A percentile compares a stretch with the other conserved stretches of the same genome.
phyloP scores from a whole-genome alignment of 768 basidiomycete species.

The Lentinula aciculospora region DNA sequence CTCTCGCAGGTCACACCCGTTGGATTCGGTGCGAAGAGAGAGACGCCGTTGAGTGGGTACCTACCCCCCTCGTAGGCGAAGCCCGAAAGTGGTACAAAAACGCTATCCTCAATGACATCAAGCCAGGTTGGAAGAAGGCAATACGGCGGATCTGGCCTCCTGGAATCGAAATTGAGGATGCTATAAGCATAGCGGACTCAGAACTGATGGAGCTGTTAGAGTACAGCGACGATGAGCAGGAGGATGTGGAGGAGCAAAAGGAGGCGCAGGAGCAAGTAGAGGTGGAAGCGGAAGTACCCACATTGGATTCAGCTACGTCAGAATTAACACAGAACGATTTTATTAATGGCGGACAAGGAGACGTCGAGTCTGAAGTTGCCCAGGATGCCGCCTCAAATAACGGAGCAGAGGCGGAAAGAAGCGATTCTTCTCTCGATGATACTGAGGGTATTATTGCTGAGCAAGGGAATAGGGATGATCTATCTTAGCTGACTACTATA shows the following conservation, averaged over 20 bases:
- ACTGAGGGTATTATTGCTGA: too few species aligned
- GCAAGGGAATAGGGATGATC: too few species aligned
- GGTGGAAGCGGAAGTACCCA: not conserved
- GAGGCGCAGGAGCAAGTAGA: conserved; percentile 24
- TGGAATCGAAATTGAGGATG: not conserved
- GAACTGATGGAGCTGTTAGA: not conserved
- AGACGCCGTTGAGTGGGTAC: not conserved
- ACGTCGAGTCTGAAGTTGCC: not conserved
- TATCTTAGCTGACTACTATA: too few species aligned
- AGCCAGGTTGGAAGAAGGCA: not conserved
- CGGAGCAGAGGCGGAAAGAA: too few species aligned
- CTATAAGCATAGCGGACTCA: not conserved
- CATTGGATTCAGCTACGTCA: not conserved
- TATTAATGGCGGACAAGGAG: not conserved
- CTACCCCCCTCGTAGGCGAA: not conserved
- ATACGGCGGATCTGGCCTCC: not conserved
- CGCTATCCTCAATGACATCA: not conserved
- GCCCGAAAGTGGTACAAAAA: not conserved
- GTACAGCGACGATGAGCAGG: not conserved
- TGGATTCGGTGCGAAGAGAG: not conserved
- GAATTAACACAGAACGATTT: not conserved
- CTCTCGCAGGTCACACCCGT: not conserved
- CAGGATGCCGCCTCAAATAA: too few species aligned
- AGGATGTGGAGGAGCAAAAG: conserved; percentile 15
- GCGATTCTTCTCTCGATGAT: too few species aligned